Evolutionary conservation across 495 filamentous ascomycete genomes (phyloP).

Genomic region (Neurospora pannonica): DNA sequence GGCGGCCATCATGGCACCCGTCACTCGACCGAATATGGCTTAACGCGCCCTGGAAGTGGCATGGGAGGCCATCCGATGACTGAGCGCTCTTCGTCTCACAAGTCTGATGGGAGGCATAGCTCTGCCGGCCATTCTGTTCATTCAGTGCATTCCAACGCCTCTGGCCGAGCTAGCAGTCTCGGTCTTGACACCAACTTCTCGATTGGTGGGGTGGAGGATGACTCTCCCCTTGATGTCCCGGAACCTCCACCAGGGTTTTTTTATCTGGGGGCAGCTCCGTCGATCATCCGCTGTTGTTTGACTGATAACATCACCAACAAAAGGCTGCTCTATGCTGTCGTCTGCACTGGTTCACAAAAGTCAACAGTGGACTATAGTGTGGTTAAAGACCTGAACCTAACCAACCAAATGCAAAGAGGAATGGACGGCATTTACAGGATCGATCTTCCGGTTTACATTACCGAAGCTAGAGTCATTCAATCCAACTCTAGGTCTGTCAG

Average conservation of each 20-base stretch:
- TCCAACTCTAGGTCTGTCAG: slow-evolving; percentile 63
- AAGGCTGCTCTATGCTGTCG: slow-evolving; percentile 77
- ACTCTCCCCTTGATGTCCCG: slow-evolving; percentile 53
- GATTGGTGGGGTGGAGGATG: slow-evolving; percentile 50
- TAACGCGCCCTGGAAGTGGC: slow-evolving; percentile 67
- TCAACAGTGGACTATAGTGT: slow-evolving; percentile 68
- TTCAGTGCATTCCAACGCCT: slow-evolving; percentile 52
- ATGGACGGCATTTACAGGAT: slow-evolving; percentile 54
- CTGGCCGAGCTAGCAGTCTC: slow-evolving; percentile 75
- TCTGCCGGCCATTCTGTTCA: slow-evolving; percentile 76
- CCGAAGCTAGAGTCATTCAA: slow-evolving; percentile 77
- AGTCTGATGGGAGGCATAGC: slow-evolving; percentile 93
- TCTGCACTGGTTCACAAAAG: slow-evolving; percentile 85
- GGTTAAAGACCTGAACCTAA: slow-evolving; percentile 59
- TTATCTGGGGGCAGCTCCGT: slow-evolving; percentile 75
- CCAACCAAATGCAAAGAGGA: slow-evolving; percentile 55
- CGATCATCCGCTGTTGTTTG: slow-evolving; percentile 94
- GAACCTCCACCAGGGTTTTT: slow-evolving; percentile 77
- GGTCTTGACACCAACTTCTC: slow-evolving; percentile 65
- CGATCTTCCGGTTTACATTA: slow-evolving; percentile 73
- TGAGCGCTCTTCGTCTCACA: slow-evolving; percentile 85
- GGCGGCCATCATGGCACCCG: slow-evolving; percentile 63
- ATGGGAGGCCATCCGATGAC: slow-evolving; percentile 49
- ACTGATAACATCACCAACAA: slow-evolving; percentile 77
- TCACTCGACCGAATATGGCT: slow-evolving; percentile 69